Evolutionary conservation across 1,139 yeast genomes (phyloP), one percentile per base, ranked within the genome.

Genomic region (Hanseniaspora gamundiae): DNA sequence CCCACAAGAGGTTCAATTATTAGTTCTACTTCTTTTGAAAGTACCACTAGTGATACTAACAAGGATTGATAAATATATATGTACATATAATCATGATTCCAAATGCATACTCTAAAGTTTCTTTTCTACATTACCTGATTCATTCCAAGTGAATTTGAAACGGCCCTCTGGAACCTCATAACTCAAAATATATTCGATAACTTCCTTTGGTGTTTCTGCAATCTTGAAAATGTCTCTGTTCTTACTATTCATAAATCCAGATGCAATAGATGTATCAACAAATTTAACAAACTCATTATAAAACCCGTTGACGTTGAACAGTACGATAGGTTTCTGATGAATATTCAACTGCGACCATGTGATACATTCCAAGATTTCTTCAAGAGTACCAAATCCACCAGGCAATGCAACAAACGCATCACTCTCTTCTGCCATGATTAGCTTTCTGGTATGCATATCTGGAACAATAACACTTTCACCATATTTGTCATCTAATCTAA

Each of bases 271-370:
- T 47, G 70, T 75, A 20, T 68, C 60, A 45, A 83, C 64, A 53
- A 81, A 85, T 44, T 62, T 67, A 52, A 84, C 64, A 49, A 86
- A 71, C 39, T 74, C 75, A 60, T 85, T 87, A 59, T 74, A 86
- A 61, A 83, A 86, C 1, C 95, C 95, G 59, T 81, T 73, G 46
- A 81, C 71, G 63, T 86, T 86, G 63, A 78, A 78, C 41, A 86
- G 60, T 17, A 86, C 80, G 53, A 86, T 76, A 16, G 95, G 95
- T 61, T 81, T 80, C 51, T 70, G 67, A 63, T 86, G 95, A 52
- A 86, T 86, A 38, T 87, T 91, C 55, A 86, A 70, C 66, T 86
- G 95, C 48, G 79, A 78, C 91, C 95, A 86, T 4, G 95, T 86
- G 44, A 83, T 81, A 45, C 85, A 81, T 66, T 86, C 95, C 79